Evolutionary conservation across 768 basidiomycete genomes (phyloP), one percentile per base, ranked within the genome.

Genomic region (Aureoboletus auriporus): DNA sequence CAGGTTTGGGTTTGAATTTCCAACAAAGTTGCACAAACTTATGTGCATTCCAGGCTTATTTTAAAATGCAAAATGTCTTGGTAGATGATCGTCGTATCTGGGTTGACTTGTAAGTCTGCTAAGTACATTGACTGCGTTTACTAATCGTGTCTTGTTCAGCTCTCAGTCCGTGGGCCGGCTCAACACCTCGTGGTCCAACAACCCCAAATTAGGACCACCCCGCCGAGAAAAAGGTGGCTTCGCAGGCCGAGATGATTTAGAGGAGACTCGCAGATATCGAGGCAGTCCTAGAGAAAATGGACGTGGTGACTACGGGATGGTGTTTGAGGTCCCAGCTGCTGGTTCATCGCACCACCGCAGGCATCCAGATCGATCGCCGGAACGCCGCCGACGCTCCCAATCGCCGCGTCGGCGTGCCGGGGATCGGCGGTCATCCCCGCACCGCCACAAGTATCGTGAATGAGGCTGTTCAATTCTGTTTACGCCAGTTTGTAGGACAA

Each of bases 51-150:
- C 55, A 93, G 88, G 96, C 92, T 8, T 99, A 98, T 68, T 94
- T 98, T 73, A 99, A 98, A 68, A 99, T 99, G 96, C 96, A 98
- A 65, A 98, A 98, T 59, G 96, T 98, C 0, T 73, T 99, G 10
- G 89, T 99, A 11, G 96, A 99, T 63, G 96, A 99, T 68, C 80
- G 93, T 12, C 82, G 96, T 11, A 98, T 99, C 60, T 98, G 95
- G 92, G 95, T 99, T 53, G 96, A 98, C 69, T 98, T 99, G 87
- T 94, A 58, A 52, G 87, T 75, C n/a, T 33, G 38, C 40, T 44
- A 41, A 30, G 28, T 30, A 9, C 41, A 39, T 28, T 44, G 45
- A 13, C 40, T 61, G 42, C 46, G 5, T 20, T 42, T 40, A 13
- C 59, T 60, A 41, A 65, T 58, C 47, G 53, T 42, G 46, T 54